These are phyloP conservation scores for Pyricularia grisea DNA, from an alignment of 2,329 filamentous ascomycete genomes.

Conservation along the genomic window DNA sequence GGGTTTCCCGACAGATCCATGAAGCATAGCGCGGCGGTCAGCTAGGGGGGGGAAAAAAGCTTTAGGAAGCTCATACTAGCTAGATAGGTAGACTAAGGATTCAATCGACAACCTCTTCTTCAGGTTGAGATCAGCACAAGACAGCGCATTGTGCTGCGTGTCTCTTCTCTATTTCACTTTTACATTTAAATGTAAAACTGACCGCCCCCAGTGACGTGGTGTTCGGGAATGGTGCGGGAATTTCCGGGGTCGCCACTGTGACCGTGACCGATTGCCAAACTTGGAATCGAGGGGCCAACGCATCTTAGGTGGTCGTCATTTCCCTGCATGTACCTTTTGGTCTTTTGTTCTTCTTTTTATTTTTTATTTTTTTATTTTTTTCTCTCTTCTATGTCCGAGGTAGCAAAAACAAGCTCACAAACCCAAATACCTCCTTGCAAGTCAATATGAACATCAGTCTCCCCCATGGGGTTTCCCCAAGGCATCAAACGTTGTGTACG, in stretches of 20 bases:
- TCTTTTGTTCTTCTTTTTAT: too few relatives aligned
- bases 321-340: background rate
- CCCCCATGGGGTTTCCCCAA: constrained; percentile 1
- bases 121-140: background rate
- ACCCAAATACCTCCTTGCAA: background rate
- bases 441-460: background rate
- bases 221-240: background rate
- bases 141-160: background rate
- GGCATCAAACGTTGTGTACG: background rate
- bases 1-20: background rate
- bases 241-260: background rate
- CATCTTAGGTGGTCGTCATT: too few relatives aligned
- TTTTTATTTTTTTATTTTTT: background rate
- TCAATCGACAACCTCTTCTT: background rate
- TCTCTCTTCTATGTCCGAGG: background rate
- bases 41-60: background rate
- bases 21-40: background rate
- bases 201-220: background rate
- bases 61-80: background rate
- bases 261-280: background rate
- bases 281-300: background rate
- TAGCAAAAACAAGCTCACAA: background rate
- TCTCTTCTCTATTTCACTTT: background rate
- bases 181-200: background rate
- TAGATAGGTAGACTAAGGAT: background rate